These are phyloP conservation scores for Phyllosticta ampelicida DNA, from an alignment of 2,329 filamentous ascomycete species.

Conservation along the genomic window DNA sequence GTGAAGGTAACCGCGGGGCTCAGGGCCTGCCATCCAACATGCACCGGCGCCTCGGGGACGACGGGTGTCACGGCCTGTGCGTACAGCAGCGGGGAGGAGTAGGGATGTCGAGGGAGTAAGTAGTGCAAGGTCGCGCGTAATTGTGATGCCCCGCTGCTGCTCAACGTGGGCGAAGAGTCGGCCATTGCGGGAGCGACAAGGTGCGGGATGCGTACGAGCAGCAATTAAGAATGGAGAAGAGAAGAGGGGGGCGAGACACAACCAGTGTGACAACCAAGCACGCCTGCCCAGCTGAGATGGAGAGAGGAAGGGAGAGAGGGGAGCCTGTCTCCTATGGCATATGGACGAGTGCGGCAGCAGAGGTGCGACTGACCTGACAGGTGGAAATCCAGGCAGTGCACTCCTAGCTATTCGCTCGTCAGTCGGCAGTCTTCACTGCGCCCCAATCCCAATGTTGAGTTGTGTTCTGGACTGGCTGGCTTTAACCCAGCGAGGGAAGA, in stretches of 20 bases:
- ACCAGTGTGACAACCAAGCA: not conserved
- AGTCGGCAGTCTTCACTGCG: not conserved
- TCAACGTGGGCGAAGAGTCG: not conserved
- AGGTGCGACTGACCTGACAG: not conserved
- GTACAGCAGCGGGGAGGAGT: conserved; percentile 2
- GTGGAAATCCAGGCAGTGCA: not conserved
- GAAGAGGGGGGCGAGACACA: not conserved
- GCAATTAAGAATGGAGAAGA: not conserved
- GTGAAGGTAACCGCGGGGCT: conserved; percentile 19
- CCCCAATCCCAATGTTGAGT: not conserved
- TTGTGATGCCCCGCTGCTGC: not conserved
- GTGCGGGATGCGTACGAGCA: not conserved
- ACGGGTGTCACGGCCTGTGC: not conserved
- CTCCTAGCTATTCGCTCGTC: not conserved
- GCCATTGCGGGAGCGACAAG: not conserved
- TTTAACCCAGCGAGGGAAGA: not conserved
- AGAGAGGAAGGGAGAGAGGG: not conserved
- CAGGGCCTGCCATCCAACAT: conserved; percentile 15
- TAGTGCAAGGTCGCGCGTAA: not conserved
- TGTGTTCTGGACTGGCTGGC: not conserved
- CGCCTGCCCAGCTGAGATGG: not conserved
- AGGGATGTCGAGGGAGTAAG: not conserved
- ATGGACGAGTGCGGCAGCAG: not conserved
- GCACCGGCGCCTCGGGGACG: not conserved
- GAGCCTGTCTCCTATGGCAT: not conserved